Conservation (phyloP, 768 basidiomycete genomes). For the Gloeophyllum trabeum region DNA sequence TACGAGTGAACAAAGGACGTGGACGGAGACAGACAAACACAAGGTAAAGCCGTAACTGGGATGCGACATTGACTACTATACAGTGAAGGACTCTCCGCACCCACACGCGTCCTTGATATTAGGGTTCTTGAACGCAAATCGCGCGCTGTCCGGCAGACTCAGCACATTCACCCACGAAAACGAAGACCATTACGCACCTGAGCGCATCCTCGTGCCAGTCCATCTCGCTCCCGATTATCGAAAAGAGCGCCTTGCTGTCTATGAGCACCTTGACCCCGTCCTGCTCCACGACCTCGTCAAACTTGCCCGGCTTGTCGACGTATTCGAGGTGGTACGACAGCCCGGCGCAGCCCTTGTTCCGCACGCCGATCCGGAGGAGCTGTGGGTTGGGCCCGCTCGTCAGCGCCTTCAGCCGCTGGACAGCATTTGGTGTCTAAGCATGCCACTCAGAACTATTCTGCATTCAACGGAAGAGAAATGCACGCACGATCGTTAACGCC, state of each 20-base stretch:
- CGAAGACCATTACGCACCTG: conserved; percentile 40
- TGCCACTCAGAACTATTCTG: conserved; percentile 2
- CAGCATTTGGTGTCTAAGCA: conserved; percentile 68
- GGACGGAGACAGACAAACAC: too few species aligned
- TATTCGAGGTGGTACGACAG: conserved; percentile 90
- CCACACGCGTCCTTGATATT: conserved; percentile 94
- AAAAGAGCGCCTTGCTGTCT: conserved; percentile 94
- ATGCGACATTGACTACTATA: too few species aligned
- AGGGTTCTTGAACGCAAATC: conserved; percentile 80
- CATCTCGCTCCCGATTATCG: conserved; percentile 98
- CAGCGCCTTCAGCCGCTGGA: conserved; percentile 60
- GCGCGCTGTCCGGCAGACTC: conserved; percentile 36
- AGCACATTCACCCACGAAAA: conserved; percentile 1
- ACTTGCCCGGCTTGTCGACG: conserved; percentile 79
- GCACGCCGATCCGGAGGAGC: conserved; percentile 88
- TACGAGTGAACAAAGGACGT: too few species aligned
- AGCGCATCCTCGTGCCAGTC: conserved; percentile 93
- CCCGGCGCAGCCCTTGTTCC: conserved; percentile 96
- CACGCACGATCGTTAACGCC: conserved; percentile 59
- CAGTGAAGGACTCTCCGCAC: conserved; percentile 87
- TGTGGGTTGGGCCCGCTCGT: conserved; percentile 80
- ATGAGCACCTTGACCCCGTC: conserved; percentile 90
- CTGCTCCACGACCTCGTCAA: conserved; percentile 95
- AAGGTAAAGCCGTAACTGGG: too few species aligned
- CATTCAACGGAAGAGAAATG: conserved; percentile 1